Evolutionary conservation across 768 basidiomycete genomes (phyloP).

Genomic region (Amanita molliuscula): DNA sequence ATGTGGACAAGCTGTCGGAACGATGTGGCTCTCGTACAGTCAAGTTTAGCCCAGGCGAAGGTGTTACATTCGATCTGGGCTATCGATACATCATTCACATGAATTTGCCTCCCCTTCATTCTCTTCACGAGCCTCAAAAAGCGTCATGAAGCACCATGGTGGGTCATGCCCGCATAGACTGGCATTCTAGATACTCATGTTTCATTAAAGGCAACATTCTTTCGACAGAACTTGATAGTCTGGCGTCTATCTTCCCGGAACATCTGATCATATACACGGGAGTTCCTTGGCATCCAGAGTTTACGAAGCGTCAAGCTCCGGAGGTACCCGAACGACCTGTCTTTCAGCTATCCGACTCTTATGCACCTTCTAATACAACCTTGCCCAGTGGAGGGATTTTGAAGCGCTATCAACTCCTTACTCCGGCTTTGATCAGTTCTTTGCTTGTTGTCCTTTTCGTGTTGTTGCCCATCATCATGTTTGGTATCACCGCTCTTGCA

Average conservation of each 20-base stretch:
- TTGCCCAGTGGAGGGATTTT: slow-evolving; percentile 49
- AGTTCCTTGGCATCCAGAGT: slow-evolving; percentile 21
- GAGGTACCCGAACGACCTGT: slow-evolving; percentile 15
- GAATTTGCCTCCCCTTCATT: slow-evolving; percentile 29
- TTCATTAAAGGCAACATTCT: background rate
- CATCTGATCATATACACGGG: slow-evolving; percentile 63
- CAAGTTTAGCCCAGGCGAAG: slow-evolving; percentile 28
- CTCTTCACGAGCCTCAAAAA: slow-evolving; percentile 24
- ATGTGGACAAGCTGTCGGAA: slow-evolving; percentile 33
- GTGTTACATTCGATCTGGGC: slow-evolving; percentile 22
- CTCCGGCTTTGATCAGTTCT: slow-evolving; percentile 58
- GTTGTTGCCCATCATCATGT: slow-evolving; percentile 51
- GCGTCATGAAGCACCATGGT: slow-evolving; percentile 47
- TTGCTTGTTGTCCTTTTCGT: slow-evolving; percentile 60
- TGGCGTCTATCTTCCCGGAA: slow-evolving; percentile 41
- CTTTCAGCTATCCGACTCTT: slow-evolving; percentile 12
- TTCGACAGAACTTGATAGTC: slow-evolving; percentile 24
- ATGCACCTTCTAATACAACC: slow-evolving; percentile 19
- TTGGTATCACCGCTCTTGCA: slow-evolving; percentile 57
- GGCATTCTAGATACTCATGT: background rate
- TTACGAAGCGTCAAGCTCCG: slow-evolving; percentile 30
- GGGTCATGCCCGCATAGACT: background rate
- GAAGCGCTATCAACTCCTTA: slow-evolving; percentile 66
- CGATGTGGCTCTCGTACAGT: slow-evolving; percentile 45
- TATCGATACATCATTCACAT: slow-evolving; percentile 49